phyloP scores from a whole-genome alignment of 768 basidiomycete genomes.

The Tylopilus sp. region DNA sequence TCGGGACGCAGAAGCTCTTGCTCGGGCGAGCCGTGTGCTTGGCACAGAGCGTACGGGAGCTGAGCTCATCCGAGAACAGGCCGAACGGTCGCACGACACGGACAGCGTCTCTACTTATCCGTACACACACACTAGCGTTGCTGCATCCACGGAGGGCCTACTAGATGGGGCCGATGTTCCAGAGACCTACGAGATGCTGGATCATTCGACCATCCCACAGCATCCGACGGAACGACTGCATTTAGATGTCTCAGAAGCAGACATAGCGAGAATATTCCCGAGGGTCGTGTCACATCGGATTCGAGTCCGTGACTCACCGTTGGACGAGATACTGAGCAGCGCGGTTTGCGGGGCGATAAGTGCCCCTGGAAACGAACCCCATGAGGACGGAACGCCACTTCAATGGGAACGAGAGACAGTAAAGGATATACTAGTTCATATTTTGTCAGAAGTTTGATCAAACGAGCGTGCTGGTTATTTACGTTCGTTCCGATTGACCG shows the following conservation, averaged over 20 bases:
- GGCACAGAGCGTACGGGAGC: conserved; percentile 59
- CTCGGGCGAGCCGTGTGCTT: conserved; percentile 63
- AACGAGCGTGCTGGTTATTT: too few species aligned
- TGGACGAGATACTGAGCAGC: conserved; percentile 67
- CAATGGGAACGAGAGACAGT: conserved; percentile 48
- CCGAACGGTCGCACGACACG: conserved; percentile 19
- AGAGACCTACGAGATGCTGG: conserved; percentile 7
- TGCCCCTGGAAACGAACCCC: conserved; percentile 14
- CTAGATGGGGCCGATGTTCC: conserved; percentile 16
- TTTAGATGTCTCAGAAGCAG: conserved; percentile 68
- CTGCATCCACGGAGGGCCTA: conserved; percentile 21
- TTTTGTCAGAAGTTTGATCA: conserved; percentile 48
- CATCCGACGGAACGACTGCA: conserved; percentile 22
- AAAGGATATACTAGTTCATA: conserved; percentile 62
- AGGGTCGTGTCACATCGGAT: conserved; percentile 73
- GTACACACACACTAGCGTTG: conserved; percentile 14
- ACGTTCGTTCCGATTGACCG: not conserved
- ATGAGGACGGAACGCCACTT: conserved; percentile 11
- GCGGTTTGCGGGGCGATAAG: conserved; percentile 53
- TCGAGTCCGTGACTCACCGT: conserved; percentile 63
- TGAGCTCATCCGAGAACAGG: conserved; percentile 44
- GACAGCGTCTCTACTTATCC: conserved; percentile 18
- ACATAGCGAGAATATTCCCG: conserved; percentile 71
- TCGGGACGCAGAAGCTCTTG: conserved; percentile 63
- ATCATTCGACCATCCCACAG: conserved; percentile 3